A percentile compares a stretch with the other conserved stretches of the same genome.
Evolutionary conservation across 1,139 yeast genomes (phyloP).

Genomic region (Magnusiomyces ingens): DNA sequence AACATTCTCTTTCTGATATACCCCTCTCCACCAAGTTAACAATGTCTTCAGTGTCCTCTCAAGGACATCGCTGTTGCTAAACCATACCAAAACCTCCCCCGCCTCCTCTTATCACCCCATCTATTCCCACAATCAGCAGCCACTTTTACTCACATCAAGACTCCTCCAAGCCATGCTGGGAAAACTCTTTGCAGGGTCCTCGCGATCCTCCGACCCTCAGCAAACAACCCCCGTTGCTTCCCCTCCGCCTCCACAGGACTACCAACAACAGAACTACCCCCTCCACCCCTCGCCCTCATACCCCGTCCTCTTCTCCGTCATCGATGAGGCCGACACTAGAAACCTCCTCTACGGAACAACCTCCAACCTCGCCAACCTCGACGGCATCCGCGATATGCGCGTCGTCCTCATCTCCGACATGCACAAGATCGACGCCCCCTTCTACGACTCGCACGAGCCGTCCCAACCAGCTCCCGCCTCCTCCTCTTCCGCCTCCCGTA

Average conservation of each 20-base stretch:
- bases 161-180: background rate
- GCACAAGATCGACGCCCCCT: slow-evolving; percentile 19
- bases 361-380: slow-evolving; percentile 13
- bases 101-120: background rate
- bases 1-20: background rate
- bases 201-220: background rate
- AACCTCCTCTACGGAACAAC: slow-evolving; percentile 25
- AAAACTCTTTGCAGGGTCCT: background rate
- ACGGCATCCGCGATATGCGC: slow-evolving; percentile 22
- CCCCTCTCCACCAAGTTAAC: background rate
- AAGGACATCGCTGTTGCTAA: background rate
- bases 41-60: background rate
- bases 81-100: background rate
- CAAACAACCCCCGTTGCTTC: background rate
- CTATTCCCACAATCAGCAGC: too few species aligned
- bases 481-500: background rate
- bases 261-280: background rate
- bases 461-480: slow-evolving; percentile 6
- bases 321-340: slow-evolving; percentile 28
- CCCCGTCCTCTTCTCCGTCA: slow-evolving; percentile 17
- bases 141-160: background rate
- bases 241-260: background rate
- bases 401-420: slow-evolving; percentile 24
- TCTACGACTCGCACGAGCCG: slow-evolving; percentile 22
- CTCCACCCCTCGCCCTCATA: background rate